Evolutionary conservation across 805 yeast species (phyloP).

Genomic region (Kluyveromyces siamensis): DNA sequence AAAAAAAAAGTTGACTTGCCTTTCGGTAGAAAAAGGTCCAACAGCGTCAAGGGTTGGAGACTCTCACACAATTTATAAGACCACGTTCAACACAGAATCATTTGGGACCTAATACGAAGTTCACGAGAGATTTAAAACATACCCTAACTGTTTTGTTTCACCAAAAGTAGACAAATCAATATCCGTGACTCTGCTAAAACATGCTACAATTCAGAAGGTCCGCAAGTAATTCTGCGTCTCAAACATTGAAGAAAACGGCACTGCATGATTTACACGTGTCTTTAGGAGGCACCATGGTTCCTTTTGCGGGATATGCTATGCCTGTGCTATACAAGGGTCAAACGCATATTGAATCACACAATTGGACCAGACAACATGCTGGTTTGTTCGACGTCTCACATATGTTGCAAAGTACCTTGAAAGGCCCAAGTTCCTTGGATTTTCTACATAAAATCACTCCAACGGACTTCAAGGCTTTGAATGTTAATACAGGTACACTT

Average conservation of each 20-base stretch:
- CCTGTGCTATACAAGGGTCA: conserved; percentile 84
- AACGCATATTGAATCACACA: conserved; percentile 84
- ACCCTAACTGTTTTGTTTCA: too few species aligned
- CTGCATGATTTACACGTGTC: conserved; percentile 69
- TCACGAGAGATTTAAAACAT: too few species aligned
- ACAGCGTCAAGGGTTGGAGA: background rate
- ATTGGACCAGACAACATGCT: conserved; percentile 82
- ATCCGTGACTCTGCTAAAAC: background rate
- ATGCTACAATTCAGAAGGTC: conserved; percentile 17
- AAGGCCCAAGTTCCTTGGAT: conserved; percentile 57
- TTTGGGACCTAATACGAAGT: too few species aligned
- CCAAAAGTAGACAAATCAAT: background rate
- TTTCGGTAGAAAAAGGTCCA: background rate
- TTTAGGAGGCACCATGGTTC: conserved; percentile 84
- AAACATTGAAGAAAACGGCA: conserved; percentile 55
- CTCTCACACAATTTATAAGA: background rate
- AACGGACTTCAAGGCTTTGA: conserved; percentile 56
- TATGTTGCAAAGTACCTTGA: conserved; percentile 83
- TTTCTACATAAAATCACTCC: conserved; percentile 84
- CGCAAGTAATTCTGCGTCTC: conserved; percentile 23
- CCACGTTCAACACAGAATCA: background rate
- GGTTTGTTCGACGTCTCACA: conserved; percentile 96
- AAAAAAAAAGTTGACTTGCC: background rate
- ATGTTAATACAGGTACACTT: conserved; percentile 56
- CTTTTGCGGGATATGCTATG: conserved; percentile 95